Evolutionary conservation across 352 stramenopile genomes (phyloP).

Genomic region (Saprolegnia diclina): DNA sequence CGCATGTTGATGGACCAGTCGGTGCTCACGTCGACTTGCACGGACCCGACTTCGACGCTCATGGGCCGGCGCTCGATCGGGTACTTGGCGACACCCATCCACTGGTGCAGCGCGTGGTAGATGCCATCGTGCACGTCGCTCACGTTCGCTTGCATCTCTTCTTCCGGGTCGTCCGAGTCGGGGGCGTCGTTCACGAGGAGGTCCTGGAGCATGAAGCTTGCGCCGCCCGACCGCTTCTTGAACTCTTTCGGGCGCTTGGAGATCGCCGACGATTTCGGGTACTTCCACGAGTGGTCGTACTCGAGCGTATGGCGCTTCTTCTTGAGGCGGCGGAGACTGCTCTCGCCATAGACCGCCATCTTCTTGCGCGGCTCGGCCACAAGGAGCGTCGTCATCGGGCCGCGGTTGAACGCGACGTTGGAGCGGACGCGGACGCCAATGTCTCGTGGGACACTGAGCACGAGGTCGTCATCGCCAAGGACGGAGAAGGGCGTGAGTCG

Average conservation of each 20-base stretch:
- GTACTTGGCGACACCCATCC: constrained; percentile 53
- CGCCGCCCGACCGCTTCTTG: constrained; percentile 56
- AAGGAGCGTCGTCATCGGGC: constrained; percentile 63
- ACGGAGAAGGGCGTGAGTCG: not conserved
- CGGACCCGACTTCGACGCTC: constrained; percentile 69
- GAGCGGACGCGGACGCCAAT: constrained; percentile 15
- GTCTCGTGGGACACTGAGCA: constrained; percentile 2
- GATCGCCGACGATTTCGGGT: constrained; percentile 51
- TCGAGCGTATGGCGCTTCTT: constrained; percentile 81
- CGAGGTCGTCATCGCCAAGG: constrained; percentile 20
- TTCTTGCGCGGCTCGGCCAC: constrained; percentile 76
- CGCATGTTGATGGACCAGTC: constrained; percentile 81
- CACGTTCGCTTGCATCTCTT: constrained; percentile 61
- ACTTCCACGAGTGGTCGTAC: constrained; percentile 81
- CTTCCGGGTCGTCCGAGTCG: constrained; percentile 61
- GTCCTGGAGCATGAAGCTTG: constrained; percentile 71
- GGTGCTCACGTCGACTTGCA: constrained; percentile 55
- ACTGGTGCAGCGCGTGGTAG: constrained; percentile 43
- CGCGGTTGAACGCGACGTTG: constrained; percentile 19
- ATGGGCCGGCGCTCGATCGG: constrained; percentile 31
- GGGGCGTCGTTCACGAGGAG: constrained; percentile 64
- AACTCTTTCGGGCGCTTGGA: constrained; percentile 34
- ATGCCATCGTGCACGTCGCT: constrained; percentile 47
- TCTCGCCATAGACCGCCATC: constrained; percentile 60
- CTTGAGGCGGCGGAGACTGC: constrained; percentile 64